Evolutionary conservation across 2,329 filamentous ascomycete species (phyloP), one percentile per base, ranked within the genome.

Genomic region (Exophiala alcalophila): DNA sequence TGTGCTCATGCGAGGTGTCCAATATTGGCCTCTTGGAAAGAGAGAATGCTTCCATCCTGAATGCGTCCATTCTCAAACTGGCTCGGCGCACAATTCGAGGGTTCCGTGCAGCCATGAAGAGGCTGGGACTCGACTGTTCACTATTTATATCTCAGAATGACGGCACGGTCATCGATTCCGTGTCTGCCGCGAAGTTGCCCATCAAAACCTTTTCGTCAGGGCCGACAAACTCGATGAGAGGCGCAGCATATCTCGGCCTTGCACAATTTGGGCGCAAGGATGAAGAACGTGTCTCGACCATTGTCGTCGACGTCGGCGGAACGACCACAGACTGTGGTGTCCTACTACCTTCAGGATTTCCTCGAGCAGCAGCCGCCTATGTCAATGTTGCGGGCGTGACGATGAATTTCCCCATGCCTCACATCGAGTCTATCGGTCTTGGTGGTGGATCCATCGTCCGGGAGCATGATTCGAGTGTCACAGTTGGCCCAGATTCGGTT

Each of bases 101-200:
- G 0, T 83, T 83, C 49, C 65, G 72, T 15, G 62, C 66, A 24
- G 72, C 78, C 0, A 69, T 81, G 23, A 60, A 61, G 26, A 63
- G 65, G 2, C 60, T 83, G 2, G 67, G 69, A 0, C 59, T 80
- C 1, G 53, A 57, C 1, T 80, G 77, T 29, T 74, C 76, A 0
- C 67, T 80, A 0, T 83, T 78, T 48, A 65, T 84, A 27, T 78
- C 78, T 0, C 74, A 81, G 52, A 83, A 83, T 33, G 79, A 82
- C 49, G 79, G 80, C 2, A 81, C 78, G 0, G 66, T 83, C 2
- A 61, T 80, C 5, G 70, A 73, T 3, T 75, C 71, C 0, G 67
- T 69, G 4, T 65, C 69, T 40, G 79, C 79, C 1, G 70, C 75
- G 1, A 63, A 67, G 12, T 63, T 80, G 16, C 80, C 80, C 0